Evolutionary conservation across 306 rosid genomes (phyloP), one percentile per base, ranked within the genome.

Genomic region (Vigna reflexopilosa): DNA sequence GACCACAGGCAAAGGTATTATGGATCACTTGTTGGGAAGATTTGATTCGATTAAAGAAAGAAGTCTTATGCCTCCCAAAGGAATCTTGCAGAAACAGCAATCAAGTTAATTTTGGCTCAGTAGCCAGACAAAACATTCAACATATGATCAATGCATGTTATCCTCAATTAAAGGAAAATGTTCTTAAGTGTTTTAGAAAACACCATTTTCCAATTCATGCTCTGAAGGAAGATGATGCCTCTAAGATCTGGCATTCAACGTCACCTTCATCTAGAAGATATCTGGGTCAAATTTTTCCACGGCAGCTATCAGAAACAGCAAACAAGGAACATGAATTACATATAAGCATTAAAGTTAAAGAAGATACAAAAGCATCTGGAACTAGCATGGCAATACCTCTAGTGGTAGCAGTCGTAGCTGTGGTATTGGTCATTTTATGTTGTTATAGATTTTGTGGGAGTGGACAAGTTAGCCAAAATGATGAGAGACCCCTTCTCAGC

Each of bases 401-500:
- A 75, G 17, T 87, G 26, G 87, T 84, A 82, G 83, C 96, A 70
- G 76, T 91, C 85, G 12, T 85, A 48, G 69, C 81, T 87, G 96
- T 86, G 72, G 84, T 85, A 28, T 40, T 87, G 78, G 47, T 88
- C 79, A 88, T 91, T 73, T 47, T 88, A 17, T 91, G 90, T 80
- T 93, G 75, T 85, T 47, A 67, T 77, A 78, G 80, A 75, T 56
- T 54, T 65, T 87, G 86, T 79, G 68, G 89, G 81, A 68, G 32
- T 20, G 82, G 87, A 22, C 71, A 44, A 81, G 82, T 12, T 52
- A 42, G 84, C 16, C 85, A 78, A 80, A 93, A 75, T 68, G 99
- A 95, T 82, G 94, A 93, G 77, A 93, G 90, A 78, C 98, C 99
- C 38, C 93, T 95, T 59, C 97, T 95, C 72, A 87, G 90, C 89